Evolutionary conservation across 2,329 filamentous ascomycete species (phyloP).

Genomic region (Cladophialophora carrionii): DNA sequence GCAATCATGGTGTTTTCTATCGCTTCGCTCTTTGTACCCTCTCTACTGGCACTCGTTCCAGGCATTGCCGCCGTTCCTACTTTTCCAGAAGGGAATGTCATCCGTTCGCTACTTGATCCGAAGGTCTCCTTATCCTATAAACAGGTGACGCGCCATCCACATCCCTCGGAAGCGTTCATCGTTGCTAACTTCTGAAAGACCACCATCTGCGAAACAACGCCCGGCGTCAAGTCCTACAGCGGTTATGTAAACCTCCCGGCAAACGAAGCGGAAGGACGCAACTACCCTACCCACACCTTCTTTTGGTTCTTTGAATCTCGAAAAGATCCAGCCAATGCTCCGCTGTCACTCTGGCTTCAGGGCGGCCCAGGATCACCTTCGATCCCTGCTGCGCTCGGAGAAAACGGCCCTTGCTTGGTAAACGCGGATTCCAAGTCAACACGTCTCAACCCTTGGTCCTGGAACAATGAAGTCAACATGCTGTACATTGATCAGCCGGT

Average conservation of each 20-base stretch:
- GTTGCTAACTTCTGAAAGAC: constrained; percentile 50
- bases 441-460: constrained; percentile 62
- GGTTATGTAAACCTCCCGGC: constrained; percentile 63
- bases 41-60: constrained; percentile 3
- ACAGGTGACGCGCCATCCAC: constrained; percentile 41
- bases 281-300: constrained; percentile 63
- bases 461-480: constrained; percentile 58
- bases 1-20: constrained; percentile 2
- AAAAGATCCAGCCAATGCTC: constrained; percentile 50
- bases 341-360: constrained; percentile 52
- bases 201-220: constrained; percentile 53
- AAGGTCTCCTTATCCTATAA: constrained; percentile 51
- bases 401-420: constrained; percentile 58
- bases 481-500: constrained; percentile 70
- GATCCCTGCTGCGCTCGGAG: constrained; percentile 55
- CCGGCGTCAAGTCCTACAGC: constrained; percentile 60
- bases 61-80: constrained; percentile 5
- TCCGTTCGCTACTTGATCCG: constrained; percentile 15
- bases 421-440: constrained; percentile 57
- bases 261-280: constrained; percentile 49
- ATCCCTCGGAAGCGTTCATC: neutral
- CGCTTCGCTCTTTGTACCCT: neutral
- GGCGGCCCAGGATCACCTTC: constrained; percentile 57
- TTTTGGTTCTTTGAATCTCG: constrained; percentile 56
- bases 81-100: constrained; percentile 1